Base-by-base conservation (phyloP, 106 monocot genomes). In the Dioscorea dumetorum region DNA sequence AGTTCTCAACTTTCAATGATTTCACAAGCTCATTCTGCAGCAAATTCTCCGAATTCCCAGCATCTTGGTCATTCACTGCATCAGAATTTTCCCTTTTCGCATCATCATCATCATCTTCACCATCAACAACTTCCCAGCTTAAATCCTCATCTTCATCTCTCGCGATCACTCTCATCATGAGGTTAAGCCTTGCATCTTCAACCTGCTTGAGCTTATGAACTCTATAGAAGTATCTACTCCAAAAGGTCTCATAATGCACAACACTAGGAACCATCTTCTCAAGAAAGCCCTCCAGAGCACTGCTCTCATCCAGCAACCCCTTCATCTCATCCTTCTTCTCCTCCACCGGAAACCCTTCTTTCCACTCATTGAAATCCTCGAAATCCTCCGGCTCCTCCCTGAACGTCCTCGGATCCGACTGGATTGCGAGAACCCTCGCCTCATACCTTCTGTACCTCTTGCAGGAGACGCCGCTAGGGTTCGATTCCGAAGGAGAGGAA, bases 171-270 rank as follows among this genome's bases (percentile, higher is more conserved):
- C 92, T 68, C 69, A 78, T 99, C 14, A 99, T 93, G 56, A 99
- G 72, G 22, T 81, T 87, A 31, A 75, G 85, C 50, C 99, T 75
- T 14, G 81, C 80, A 74, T 99, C 93, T 68, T 93, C 93, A 4
- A 79, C 90, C 72, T 83, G 87, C 79, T 83, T 90, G 67, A 99
- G 81, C 87, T 87, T 99, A 58, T 79, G 53, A 50, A 99, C 65
- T 64, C 76, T 82, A 66, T 90, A 99, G 63, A 81, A 99, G 66
- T 99, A 99, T 35, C 93, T 60, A 23, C 64, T 74, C 99, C 99
- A 99, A 64, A 99, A 99, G 0, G 80, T 85, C 13, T 87, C 87
- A 20, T 90, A 70, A 56, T 93, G 87, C 33, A 99, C 81, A 11
- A 73, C 76, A 14, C 54, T 32, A 0, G 99, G 99, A 64, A 93